Percentiles rank a stretch among this genome's conserved stretches.
Evolutionary conservation across 129 eudicot genomes (phyloP).

Genomic region (Chrysanthemum seticuspe): DNA sequence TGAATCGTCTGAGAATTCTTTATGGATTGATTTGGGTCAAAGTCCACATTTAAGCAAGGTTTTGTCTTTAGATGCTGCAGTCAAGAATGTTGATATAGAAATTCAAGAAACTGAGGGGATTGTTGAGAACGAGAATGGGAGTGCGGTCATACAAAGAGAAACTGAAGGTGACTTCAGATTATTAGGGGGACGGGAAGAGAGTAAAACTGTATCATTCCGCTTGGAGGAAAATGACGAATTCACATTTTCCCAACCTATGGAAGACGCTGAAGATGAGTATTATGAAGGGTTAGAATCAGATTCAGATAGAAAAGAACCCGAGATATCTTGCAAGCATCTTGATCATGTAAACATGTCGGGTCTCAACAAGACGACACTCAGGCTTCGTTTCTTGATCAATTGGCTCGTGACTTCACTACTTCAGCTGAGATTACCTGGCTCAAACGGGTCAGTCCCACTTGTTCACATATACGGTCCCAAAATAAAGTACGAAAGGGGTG

Average conservation of each 20-base stretch:
- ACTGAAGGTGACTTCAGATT: conserved; percentile 61
- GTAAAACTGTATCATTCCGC: conserved; percentile 37
- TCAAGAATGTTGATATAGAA: conserved; percentile 20
- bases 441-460: conserved; percentile 43
- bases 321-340: conserved; percentile 50
- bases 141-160: conserved; percentile 53
- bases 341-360: conserved; percentile 60
- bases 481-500: conserved; percentile 60
- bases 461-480: conserved; percentile 65
- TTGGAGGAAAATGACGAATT: conserved; percentile 43
- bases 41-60: conserved; percentile 37
- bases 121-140: conserved; percentile 32
- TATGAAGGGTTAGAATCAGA: conserved; percentile 35
- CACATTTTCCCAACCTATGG: conserved; percentile 37
- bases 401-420: conserved; percentile 64
- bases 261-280: conserved; percentile 36
- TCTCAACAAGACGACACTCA: conserved; percentile 51
- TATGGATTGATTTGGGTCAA: conserved; percentile 54
- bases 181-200: conserved; percentile 41
- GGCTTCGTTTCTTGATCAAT: conserved; percentile 50
- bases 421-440: conserved; percentile 41
- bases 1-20: conserved; percentile 46
- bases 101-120: conserved; percentile 16
- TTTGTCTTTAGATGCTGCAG: conserved; percentile 34
- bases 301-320: conserved; percentile 48